Evolutionary conservation across 2,329 filamentous ascomycete species (phyloP).

Genomic region (Aspergillus piperis): DNA sequence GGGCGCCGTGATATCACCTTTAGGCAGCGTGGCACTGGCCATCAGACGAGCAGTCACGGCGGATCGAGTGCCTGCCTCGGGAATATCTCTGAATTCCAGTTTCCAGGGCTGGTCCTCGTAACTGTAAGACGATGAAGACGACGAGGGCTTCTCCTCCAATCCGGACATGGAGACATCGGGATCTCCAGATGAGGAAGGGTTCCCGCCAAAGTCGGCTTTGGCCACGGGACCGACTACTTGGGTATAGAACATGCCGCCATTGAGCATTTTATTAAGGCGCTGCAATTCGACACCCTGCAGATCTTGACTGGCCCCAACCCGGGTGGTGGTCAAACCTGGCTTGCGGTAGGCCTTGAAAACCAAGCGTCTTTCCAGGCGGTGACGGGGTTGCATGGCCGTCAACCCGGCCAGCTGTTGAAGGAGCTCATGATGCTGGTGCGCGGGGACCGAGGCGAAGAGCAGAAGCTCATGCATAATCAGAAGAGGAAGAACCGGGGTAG

Average conservation of each 20-base stretch:
- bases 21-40: constrained; percentile 50
- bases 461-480: constrained; percentile 62
- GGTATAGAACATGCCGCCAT: constrained; percentile 56
- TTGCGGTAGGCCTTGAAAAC: constrained; percentile 59
- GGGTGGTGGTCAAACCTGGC: constrained; percentile 42
- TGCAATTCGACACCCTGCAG: constrained; percentile 47
- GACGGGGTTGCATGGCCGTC: constrained; percentile 61
- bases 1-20: constrained; percentile 52
- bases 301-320: constrained; percentile 48
- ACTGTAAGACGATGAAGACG: constrained; percentile 31
- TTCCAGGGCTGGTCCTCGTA: constrained; percentile 45
- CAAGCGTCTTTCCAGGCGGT: constrained; percentile 56
- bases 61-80: constrained; percentile 54
- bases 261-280: constrained; percentile 49
- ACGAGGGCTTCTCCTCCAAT: constrained; percentile 22
- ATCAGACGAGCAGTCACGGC: constrained; percentile 57
- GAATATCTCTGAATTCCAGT: constrained; percentile 52
- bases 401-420: constrained; percentile 63
- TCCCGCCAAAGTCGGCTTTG: constrained; percentile 39
- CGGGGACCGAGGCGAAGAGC: constrained; percentile 61
- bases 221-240: constrained; percentile 51
- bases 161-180: constrained; percentile 40
- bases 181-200: constrained; percentile 19
- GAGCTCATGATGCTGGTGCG: constrained; percentile 60
- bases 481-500: neutral